Conservation (phyloP, 2,329 filamentous ascomycete genomes). For the Alternaria alternata region DNA sequence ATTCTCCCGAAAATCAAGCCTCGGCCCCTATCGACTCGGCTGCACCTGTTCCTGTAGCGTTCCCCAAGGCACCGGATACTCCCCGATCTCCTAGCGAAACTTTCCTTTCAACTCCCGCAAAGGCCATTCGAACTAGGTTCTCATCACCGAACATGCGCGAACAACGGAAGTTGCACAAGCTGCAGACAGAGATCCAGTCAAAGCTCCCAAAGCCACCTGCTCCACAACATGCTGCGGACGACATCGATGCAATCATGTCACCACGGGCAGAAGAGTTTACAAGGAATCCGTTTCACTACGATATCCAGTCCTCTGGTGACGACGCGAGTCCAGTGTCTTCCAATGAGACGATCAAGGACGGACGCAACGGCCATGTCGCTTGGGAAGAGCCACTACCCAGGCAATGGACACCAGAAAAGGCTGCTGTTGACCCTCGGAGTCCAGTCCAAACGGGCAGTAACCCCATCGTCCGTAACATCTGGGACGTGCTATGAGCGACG, state of each 20-base stretch:
- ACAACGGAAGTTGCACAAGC: slow-evolving; percentile 48
- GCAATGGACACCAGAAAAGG: slow-evolving; percentile 62
- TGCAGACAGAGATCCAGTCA: slow-evolving; percentile 52
- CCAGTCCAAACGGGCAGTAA: slow-evolving; percentile 77
- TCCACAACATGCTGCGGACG: slow-evolving; percentile 45
- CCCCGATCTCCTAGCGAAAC: slow-evolving; percentile 25
- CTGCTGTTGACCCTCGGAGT: slow-evolving; percentile 74
- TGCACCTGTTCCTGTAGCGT: slow-evolving; percentile 10
- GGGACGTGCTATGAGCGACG: slow-evolving; percentile 71
- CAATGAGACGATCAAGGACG: slow-evolving; percentile 44
- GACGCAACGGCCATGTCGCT: slow-evolving; percentile 32
- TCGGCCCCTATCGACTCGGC: slow-evolving; percentile 19
- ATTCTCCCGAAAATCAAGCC: slow-evolving; percentile 25
- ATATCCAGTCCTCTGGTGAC: slow-evolving; percentile 35
- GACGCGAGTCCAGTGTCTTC: slow-evolving; percentile 44
- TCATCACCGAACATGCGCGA: slow-evolving; percentile 52
- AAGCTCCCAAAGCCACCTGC: slow-evolving; percentile 41
- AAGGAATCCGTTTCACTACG: slow-evolving; percentile 55
- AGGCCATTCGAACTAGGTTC: slow-evolving; percentile 47
- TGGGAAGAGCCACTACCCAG: slow-evolving; percentile 38
- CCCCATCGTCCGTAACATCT: slow-evolving; percentile 79
- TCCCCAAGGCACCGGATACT: slow-evolving; percentile 26
- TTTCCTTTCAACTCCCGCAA: slow-evolving; percentile 43
- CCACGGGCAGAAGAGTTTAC: slow-evolving; percentile 78
- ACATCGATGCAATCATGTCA: slow-evolving; percentile 68